Evolutionary conservation across 495 filamentous ascomycete species (phyloP), one percentile per base, ranked within the genome.

Genomic region (Podospora comata): DNA sequence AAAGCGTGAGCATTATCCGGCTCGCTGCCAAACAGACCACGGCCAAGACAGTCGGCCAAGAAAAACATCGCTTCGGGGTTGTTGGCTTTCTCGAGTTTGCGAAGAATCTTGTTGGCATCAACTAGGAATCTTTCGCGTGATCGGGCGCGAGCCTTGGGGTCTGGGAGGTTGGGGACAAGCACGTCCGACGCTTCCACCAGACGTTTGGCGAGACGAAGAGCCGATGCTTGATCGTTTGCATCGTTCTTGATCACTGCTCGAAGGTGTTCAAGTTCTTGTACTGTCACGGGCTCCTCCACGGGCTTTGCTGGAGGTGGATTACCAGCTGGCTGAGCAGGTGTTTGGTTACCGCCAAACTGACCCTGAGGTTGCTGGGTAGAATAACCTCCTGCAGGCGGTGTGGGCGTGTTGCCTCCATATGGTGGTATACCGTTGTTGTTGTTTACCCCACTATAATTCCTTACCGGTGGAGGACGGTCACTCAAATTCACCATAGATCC

Each of bases 31-130:
- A 83, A 78, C 7, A 80, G 69, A 30, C 94, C 93, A 65, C 91
- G 87, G 20, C 93, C 95, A 63, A 94, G 88, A 77, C 90, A 93
- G 76, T 97, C 94, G 13, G 94, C 95, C 34, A 97, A 80, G 74
- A 91, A 96, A 80, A 99, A 99, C 84, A 94, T 94, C 27, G 95
- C 95, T 13, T 97, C 94, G 0, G 90, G 76, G 72, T 92, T 84
- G 74, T 79, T 78, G 34, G 78, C 80, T 53, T 83, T 84, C 9
- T 87, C 89, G 18, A 97, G 86, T 78, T 94, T 97, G 79, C 96
- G 96, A 59, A 97, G 79, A 55, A 93, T 89, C 78, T 96, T 97
- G 74, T 94, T 85, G 5, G 93, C 92, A 75, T 98, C 95, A 69
- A 89, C 80, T 5, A 91, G 81, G 74, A 92, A 98, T 68, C 89